These are phyloP conservation scores for Carex pumila DNA, from an alignment of 176 grass and related monocot species.

Conservation along the genomic window DNA sequence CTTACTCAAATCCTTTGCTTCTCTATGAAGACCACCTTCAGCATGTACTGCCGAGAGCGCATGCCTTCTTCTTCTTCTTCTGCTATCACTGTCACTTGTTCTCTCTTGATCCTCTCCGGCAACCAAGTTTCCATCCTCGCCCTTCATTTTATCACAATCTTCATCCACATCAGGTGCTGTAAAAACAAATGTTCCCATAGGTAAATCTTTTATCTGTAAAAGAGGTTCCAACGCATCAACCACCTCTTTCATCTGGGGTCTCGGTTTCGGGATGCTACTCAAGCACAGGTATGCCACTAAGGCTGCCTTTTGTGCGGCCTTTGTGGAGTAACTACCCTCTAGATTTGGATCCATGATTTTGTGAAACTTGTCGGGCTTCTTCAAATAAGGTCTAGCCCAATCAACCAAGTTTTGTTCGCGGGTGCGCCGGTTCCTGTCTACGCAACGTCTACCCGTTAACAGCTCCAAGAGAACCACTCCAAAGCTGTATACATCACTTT, in stretches of 20 bases:
- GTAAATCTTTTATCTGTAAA: constrained; percentile 54
- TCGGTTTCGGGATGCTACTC: constrained; percentile 49
- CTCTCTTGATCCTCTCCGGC: neutral
- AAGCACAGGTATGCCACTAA: constrained; percentile 64
- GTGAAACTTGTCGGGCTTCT: constrained; percentile 54
- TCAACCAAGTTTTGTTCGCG: constrained; percentile 78
- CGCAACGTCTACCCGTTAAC: constrained; percentile 53
- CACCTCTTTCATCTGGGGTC: constrained; percentile 62
- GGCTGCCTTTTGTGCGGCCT: constrained; percentile 52
- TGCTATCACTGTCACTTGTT: neutral
- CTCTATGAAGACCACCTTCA: constrained; percentile 35
- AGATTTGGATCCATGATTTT: constrained; percentile 68
- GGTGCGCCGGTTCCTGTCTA: constrained; percentile 43
- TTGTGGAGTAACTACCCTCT: constrained; percentile 45
- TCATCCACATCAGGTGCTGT: constrained; percentile 19
- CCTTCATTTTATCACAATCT: neutral
- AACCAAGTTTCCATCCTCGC: neutral
- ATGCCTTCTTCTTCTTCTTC: constrained; percentile 34
- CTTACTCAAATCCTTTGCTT: constrained; percentile 13
- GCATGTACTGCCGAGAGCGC: constrained; percentile 58
- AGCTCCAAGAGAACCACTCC: constrained; percentile 85
- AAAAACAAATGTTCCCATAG: constrained; percentile 64
- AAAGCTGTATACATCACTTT: constrained; percentile 91
- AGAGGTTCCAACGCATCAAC: constrained; percentile 71
- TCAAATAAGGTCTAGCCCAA: constrained; percentile 76